Evolutionary conservation across 768 basidiomycete genomes (phyloP), one percentile per base, ranked within the genome.

Genomic region (Dentipellis fragilis): DNA sequence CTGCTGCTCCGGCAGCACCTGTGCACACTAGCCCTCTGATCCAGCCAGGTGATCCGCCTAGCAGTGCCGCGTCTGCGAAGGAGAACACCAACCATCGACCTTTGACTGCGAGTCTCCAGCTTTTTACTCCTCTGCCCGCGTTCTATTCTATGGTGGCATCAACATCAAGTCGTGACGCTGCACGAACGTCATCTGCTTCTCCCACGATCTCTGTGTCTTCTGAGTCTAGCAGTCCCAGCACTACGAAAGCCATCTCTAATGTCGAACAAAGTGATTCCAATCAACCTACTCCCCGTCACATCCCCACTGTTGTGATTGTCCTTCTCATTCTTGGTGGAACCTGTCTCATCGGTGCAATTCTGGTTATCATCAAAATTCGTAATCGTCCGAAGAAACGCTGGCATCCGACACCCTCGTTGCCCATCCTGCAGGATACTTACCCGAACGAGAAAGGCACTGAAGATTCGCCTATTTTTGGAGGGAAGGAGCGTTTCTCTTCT

Each of bases 381-480:
- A 68, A 68, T 55, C 76, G 77, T 29, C 84, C 80, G 21, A 72
- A 70, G 17, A 75, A 75, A 39, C 77, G 74, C 49, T 71, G 69
- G n/a, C 79, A 75, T 17, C 85, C 80, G 6, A 82, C 75, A n/a
- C 87, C 85, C 3, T 89, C 87, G 34, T 73, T 85, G n/a, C 87
- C 87, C 0, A 83, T 87, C 49, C 71, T 85, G 11, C 80, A 84
- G 56, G 81, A 85, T 39, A 71, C 69, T 11, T 66, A 74, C 11
- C 76, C 79, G 22, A 73, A 75, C 42, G 72, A 80, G 40, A 68
- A 67, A 49, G 73, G 72, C 8, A 19, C 42, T 7, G 79, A 83
- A 54, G 83, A 83, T 22, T 88, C 87, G 2, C 85, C 84, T 22
- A 69, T 89, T 37, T 89, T 90, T 61, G 87, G 87, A n/a, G 87